Conservation (phyloP, 352 stramenopile species). For the Blastocystis sp. region DNA sequence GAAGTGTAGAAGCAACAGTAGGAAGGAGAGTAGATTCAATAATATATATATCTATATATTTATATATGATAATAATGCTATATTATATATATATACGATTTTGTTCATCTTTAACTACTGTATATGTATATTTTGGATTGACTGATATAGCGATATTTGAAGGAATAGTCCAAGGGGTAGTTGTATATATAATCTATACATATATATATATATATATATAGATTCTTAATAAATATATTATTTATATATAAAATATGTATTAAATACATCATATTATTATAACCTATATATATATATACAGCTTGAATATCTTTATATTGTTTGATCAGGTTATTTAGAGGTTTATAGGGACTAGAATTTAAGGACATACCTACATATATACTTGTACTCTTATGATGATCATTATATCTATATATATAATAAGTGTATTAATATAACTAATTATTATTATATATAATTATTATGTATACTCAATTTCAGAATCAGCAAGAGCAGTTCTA, state of each 20-base stretch:
- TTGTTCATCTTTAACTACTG: slow-evolving; percentile 51
- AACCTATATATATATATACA: too few species aligned
- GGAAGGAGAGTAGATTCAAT: too few species aligned
- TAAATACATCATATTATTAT: too few species aligned
- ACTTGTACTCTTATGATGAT: slow-evolving; percentile 79
- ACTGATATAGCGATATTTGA: slow-evolving; percentile 86
- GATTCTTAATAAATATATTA: too few species aligned
- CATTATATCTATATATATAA: slow-evolving; percentile 45
- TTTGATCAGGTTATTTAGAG: too few species aligned
- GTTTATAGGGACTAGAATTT: too few species aligned
- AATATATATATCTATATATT: too few species aligned
- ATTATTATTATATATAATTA: background rate
- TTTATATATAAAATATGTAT: too few species aligned
- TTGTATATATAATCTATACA: slow-evolving; percentile 72
- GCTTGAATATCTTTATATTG: too few species aligned
- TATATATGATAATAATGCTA: too few species aligned
- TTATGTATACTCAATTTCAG: slow-evolving; percentile 79
- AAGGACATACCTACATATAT: slow-evolving; percentile 79
- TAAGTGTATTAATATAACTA: too few species aligned
- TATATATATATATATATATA: slow-evolving; percentile 79
- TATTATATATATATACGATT: background rate
- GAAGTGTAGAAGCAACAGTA: background rate
- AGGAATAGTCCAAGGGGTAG: slow-evolving; percentile 91
- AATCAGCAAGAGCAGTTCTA: slow-evolving; percentile 82
- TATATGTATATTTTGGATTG: slow-evolving; percentile 74